These are phyloP conservation scores for Ustilago hordei DNA, from an alignment of 1,284 basidiomycete species.

Conservation along the genomic window DNA sequence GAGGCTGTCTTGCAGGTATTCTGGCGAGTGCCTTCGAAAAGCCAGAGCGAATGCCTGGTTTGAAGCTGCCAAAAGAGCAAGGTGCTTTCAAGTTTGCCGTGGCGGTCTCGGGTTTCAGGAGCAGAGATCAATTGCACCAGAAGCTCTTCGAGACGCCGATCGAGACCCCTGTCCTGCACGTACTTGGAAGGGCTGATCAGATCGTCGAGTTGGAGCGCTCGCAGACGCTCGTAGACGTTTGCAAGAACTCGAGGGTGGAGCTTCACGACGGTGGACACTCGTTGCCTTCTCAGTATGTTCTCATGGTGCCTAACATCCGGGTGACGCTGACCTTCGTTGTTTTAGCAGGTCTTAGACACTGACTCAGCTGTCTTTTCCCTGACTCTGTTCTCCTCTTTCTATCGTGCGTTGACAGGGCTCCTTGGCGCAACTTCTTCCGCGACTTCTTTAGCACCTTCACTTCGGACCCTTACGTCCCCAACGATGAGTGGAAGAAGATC, in stretches of 20 bases:
- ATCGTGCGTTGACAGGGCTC: constrained; percentile 38
- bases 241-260: constrained; percentile 60
- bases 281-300: constrained; percentile 59
- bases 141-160: constrained; percentile 57
- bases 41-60: constrained; percentile 51
- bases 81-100: constrained; percentile 62
- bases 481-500: constrained; percentile 46
- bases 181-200: constrained; percentile 58
- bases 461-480: constrained; percentile 42
- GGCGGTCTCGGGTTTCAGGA: constrained; percentile 64
- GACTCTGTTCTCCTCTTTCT: neutral
- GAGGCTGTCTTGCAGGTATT: constrained; percentile 59
- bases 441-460: constrained; percentile 60
- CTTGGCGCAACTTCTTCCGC: constrained; percentile 66
- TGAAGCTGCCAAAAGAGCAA: constrained; percentile 42
- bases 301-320: neutral
- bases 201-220: constrained; percentile 58
- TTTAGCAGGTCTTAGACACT: neutral
- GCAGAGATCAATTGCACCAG: constrained; percentile 51
- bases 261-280: constrained; percentile 67
- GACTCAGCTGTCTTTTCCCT: neutral
- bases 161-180: constrained; percentile 60
- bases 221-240: constrained; percentile 57
- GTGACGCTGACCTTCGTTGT: neutral
- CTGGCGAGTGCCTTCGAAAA: constrained; percentile 64